phyloP scores from a whole-genome alignment of 257 asterid species.

The Solanum paucissectum region DNA sequence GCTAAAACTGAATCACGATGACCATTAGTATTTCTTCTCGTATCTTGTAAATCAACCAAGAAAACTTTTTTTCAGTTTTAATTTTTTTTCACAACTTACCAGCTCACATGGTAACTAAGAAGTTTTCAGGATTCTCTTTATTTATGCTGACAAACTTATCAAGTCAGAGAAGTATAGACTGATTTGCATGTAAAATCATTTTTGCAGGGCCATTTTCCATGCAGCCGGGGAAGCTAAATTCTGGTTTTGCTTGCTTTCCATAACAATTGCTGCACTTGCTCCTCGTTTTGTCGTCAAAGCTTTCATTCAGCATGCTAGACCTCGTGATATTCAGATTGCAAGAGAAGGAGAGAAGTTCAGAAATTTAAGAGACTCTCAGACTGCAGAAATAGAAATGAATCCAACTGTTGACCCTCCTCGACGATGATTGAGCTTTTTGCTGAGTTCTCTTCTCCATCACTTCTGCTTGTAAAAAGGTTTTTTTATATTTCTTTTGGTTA shows the following conservation, averaged over 20 bases:
- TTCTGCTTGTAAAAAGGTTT: conserved; percentile 8
- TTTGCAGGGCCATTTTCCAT: conserved; percentile 80
- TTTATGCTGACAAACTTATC: not conserved
- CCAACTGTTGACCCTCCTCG: conserved; percentile 28
- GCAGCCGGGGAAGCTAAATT: conserved; percentile 47
- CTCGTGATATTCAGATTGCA: conserved; percentile 63
- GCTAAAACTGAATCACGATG: not conserved
- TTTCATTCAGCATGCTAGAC: conserved; percentile 32
- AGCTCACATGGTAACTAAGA: not conserved
- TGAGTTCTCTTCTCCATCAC: not conserved
- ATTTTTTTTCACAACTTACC: not conserved
- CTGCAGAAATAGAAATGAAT: conserved; percentile 59
- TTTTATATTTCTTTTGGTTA: conserved; percentile 12
- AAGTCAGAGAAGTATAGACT: not conserved
- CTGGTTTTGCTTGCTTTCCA: conserved; percentile 71
- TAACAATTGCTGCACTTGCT: conserved; percentile 45
- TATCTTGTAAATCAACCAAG: not conserved
- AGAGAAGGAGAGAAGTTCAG: conserved; percentile 70
- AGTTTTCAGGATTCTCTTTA: not conserved
- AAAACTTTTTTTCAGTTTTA: not conserved
- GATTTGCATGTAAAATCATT: not conserved
- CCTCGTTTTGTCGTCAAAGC: conserved; percentile 72
- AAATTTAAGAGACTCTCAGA: conserved; percentile 12
- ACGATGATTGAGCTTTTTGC: conserved; percentile 12
- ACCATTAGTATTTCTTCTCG: not conserved